Percentiles rank a stretch among this genome's conserved stretches.
Evolutionary conservation across 1,284 basidiomycete species (phyloP).

Genomic region (Inonotus hispidus): DNA sequence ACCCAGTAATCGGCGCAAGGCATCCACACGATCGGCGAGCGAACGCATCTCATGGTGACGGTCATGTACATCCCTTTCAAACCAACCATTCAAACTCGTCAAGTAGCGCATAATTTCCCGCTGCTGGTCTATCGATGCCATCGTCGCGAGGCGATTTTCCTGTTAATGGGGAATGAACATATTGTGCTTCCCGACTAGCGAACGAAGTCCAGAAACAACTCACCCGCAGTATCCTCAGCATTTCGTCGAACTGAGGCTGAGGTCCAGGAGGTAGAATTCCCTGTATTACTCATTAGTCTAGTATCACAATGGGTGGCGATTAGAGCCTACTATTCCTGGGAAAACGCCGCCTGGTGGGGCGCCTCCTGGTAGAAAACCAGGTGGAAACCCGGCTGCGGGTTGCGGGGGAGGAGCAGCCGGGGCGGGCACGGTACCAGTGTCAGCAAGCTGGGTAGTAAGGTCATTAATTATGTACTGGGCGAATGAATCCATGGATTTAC

Average conservation of each 20-base stretch:
- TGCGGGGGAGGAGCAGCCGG: neutral
- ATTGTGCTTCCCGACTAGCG: neutral
- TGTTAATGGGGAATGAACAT: slow-evolving; percentile 27
- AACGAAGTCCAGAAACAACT: slow-evolving; percentile 22
- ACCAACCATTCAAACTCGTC: slow-evolving; percentile 64
- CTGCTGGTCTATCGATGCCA: slow-evolving; percentile 70
- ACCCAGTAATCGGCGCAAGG: slow-evolving; percentile 46
- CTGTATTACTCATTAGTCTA: slow-evolving; percentile 17
- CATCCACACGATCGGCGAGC: slow-evolving; percentile 56
- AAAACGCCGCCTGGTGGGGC: neutral
- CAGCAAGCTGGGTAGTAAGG: neutral
- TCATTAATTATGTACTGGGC: neutral
- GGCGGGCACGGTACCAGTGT: neutral
- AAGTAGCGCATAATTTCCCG: slow-evolving; percentile 74
- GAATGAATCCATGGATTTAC: neutral
- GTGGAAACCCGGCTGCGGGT: neutral
- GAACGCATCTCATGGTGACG: slow-evolving; percentile 65
- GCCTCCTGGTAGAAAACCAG: neutral
- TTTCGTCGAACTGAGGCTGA: slow-evolving; percentile 25
- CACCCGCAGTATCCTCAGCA: slow-evolving; percentile 61
- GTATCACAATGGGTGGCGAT: neutral
- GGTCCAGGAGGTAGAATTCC: neutral
- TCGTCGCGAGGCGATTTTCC: slow-evolving; percentile 69
- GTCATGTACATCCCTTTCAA: slow-evolving; percentile 66
- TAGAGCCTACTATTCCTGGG: neutral